phyloP scores from a whole-genome alignment of 73 alveolate genomes.

The Uronychia setigera region DNA sequence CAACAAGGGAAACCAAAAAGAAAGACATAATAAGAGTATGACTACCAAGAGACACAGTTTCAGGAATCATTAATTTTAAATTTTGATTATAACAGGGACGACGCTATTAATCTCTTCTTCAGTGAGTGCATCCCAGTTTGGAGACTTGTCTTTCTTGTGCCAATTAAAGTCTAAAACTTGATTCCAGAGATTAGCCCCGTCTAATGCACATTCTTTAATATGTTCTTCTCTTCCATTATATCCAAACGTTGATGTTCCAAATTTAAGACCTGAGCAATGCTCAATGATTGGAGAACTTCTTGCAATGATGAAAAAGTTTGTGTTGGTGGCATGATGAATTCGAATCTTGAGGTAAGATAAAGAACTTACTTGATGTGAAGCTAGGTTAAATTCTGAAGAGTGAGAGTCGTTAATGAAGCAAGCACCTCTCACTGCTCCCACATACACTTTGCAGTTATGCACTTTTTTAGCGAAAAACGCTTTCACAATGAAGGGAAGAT shows the following conservation, averaged over 20 bases:
- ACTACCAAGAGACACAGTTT: too few relatives aligned
- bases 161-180: conserved; percentile 90
- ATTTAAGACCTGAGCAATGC: conserved; percentile 79
- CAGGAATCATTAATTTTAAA: too few relatives aligned
- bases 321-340: conserved; percentile 82
- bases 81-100: not conserved
- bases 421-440: conserved; percentile 92
- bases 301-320: conserved; percentile 79
- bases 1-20: too few relatives aligned
- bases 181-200: conserved; percentile 74
- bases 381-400: conserved; percentile 74
- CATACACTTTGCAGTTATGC: conserved; percentile 72
- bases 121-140: conserved; percentile 75
- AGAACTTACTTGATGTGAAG: conserved; percentile 85
- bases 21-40: too few relatives aligned
- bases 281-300: conserved; percentile 93
- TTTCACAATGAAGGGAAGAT: conserved; percentile 72
- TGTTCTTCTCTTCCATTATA: conserved; percentile 53
- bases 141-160: conserved; percentile 88
- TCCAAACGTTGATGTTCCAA: conserved; percentile 67
- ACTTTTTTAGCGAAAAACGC: conserved; percentile 80
- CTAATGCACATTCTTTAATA: conserved; percentile 61
- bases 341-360: not conserved
- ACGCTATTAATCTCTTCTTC: conserved; percentile 7
- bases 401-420: conserved; percentile 76